Evolutionary conservation across 2,329 filamentous ascomycete genomes (phyloP).

Genomic region (Xylariaceae sp.): DNA sequence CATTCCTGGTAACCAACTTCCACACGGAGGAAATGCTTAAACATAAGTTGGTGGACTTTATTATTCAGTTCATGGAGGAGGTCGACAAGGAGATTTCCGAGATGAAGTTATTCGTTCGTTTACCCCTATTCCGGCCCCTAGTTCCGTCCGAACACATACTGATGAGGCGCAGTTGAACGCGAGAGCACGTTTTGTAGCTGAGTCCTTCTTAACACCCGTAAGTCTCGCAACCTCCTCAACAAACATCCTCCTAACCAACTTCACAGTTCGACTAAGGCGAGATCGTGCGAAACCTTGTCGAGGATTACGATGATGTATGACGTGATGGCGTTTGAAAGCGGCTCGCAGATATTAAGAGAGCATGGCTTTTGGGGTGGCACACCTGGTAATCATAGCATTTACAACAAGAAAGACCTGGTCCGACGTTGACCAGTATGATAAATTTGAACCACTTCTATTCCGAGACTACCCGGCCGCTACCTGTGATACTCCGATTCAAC

Average conservation of each 20-base stretch:
- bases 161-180: constrained; percentile 71
- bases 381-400: constrained; percentile 8
- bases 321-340: constrained; percentile 11
- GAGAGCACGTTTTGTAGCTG: constrained; percentile 92
- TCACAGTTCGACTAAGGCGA: constrained; percentile 17
- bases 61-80: constrained; percentile 99
- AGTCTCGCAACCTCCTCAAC: constrained; percentile 21
- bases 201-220: constrained; percentile 95
- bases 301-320: constrained; percentile 9
- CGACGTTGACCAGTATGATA: not conserved
- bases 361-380: not conserved
- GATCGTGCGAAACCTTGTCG: not conserved
- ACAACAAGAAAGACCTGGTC: constrained; percentile 3
- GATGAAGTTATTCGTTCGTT: constrained; percentile 97
- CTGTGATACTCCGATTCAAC: not conserved
- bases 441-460: not conserved
- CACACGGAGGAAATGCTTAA: constrained; percentile 98
- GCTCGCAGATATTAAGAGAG: not conserved
- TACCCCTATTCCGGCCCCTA: not conserved
- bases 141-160: constrained; percentile 18
- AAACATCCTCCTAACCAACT: constrained; percentile 1
- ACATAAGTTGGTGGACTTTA: constrained; percentile 98
- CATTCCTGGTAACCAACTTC: constrained; percentile 97
- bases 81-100: constrained; percentile 99
- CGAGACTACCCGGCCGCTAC: not conserved